These are phyloP conservation scores for Fusarium irregulare DNA, from an alignment of 2,329 filamentous ascomycete genomes.

Conservation along the genomic window DNA sequence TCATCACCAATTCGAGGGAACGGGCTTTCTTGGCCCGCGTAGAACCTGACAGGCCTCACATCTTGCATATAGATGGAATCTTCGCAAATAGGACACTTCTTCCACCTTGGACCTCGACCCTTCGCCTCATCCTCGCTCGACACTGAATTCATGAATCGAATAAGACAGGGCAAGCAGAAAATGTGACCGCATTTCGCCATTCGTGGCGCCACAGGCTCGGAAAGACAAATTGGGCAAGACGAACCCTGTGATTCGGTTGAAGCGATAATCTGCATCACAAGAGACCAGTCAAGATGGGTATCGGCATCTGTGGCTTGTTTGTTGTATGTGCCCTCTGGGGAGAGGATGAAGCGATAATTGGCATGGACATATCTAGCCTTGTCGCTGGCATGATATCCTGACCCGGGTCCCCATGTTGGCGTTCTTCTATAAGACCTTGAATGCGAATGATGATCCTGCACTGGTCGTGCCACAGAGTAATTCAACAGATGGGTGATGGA, in stretches of 20 bases:
- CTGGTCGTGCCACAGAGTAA: slow-evolving; percentile 82
- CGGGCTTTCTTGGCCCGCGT: slow-evolving; percentile 85
- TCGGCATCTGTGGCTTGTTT: slow-evolving; percentile 88
- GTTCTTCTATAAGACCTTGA: slow-evolving; percentile 73
- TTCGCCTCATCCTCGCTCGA: slow-evolving; percentile 75
- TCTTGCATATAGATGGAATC: slow-evolving; percentile 94
- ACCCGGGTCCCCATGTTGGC: slow-evolving; percentile 85
- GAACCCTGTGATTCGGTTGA: slow-evolving; percentile 89
- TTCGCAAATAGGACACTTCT: slow-evolving; percentile 96
- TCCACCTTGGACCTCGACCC: slow-evolving; percentile 82
- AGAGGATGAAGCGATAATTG: slow-evolving; percentile 97
- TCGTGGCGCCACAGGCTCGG: slow-evolving; percentile 88
- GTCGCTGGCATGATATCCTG: slow-evolving; percentile 88
- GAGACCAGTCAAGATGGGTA: slow-evolving; percentile 88
- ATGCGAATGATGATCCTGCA: slow-evolving; percentile 66
- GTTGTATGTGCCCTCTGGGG: slow-evolving; percentile 81
- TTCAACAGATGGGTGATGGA: slow-evolving; percentile 98
- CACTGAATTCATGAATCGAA: slow-evolving; percentile 93
- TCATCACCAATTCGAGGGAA: slow-evolving; percentile 86
- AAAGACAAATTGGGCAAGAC: slow-evolving; percentile 94
- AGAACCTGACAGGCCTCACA: slow-evolving; percentile 89
- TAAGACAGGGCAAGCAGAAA: slow-evolving; percentile 91
- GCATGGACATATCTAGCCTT: slow-evolving; percentile 93
- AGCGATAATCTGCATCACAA: slow-evolving; percentile 90
- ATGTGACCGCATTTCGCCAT: slow-evolving; percentile 99